Conservation (phyloP, 345 rosid species). For the Arabidopsis suecica region DNA sequence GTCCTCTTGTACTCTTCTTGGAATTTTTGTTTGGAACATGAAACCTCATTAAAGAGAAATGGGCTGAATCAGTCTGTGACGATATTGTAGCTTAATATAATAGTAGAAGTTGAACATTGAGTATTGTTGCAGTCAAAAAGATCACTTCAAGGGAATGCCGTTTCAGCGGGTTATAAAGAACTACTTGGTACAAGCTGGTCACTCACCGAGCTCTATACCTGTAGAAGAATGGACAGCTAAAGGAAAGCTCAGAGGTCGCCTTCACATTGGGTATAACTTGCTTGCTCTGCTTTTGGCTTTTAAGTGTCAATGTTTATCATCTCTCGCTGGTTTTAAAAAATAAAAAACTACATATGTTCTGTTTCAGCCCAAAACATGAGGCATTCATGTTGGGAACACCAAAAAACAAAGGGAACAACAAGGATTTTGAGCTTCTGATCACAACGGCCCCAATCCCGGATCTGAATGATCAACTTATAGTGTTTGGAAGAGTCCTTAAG, state of each 20-base stretch:
- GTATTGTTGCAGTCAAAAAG: conserved; percentile 70
- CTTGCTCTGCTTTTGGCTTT: background rate
- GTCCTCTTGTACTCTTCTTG: background rate
- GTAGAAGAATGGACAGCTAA: conserved; percentile 82
- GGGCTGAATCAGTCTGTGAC: background rate
- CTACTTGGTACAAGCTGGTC: conserved; percentile 88
- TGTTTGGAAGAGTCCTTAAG: conserved; percentile 79
- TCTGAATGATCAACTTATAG: conserved; percentile 68
- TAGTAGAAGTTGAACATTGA: background rate
- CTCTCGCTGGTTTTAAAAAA: background rate
- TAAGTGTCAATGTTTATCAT: background rate
- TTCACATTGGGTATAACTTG: conserved; percentile 59
- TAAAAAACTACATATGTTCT: background rate
- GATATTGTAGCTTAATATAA: conserved; percentile 4
- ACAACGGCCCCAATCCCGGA: conserved; percentile 93
- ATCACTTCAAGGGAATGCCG: conserved; percentile 80
- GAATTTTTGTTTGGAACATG: background rate
- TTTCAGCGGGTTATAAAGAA: conserved; percentile 84
- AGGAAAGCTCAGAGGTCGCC: conserved; percentile 75
- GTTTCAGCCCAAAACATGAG: conserved; percentile 73
- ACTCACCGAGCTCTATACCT: conserved; percentile 56
- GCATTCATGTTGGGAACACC: conserved; percentile 86
- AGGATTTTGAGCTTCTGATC: conserved; percentile 70
- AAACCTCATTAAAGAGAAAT: conserved; percentile 5
- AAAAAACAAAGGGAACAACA: conserved; percentile 55